phyloP scores from a whole-genome alignment of 202 grass and related monocot species.

The Hordeum pubiflorum region DNA sequence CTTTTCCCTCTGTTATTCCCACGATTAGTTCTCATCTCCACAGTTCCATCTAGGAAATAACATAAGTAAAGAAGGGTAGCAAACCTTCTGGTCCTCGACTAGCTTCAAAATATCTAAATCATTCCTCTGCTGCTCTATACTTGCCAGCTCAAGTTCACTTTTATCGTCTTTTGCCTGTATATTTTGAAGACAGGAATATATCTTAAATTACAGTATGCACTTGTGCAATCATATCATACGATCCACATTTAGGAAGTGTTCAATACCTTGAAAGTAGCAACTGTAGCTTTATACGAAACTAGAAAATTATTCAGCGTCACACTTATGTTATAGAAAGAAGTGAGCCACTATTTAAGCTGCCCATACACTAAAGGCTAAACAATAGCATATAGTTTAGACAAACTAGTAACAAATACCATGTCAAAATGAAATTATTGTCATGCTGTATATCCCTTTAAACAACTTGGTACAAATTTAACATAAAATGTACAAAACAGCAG shows the following conservation, averaged over 20 bases:
- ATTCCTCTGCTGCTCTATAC: constrained; percentile 73
- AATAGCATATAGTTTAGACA: not conserved
- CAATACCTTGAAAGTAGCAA: not conserved
- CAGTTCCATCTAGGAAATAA: constrained; percentile 8
- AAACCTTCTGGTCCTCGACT: constrained; percentile 87
- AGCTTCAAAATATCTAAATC: constrained; percentile 79
- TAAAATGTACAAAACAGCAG: constrained; percentile 11
- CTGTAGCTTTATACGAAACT: constrained; percentile 2
- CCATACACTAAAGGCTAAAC: not conserved
- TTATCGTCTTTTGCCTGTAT: constrained; percentile 66
- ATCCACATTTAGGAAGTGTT: not conserved
- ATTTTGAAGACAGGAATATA: not conserved
- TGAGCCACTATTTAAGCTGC: not conserved
- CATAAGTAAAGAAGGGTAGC: constrained; percentile 13
- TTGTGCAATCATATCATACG: constrained; percentile 1
- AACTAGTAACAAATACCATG: not conserved
- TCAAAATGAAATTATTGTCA: not conserved
- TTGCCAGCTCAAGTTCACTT: constrained; percentile 68
- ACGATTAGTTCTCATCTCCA: constrained; percentile 25
- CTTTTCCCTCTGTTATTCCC: constrained; percentile 77
- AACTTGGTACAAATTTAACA: not conserved
- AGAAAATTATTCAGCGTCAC: not conserved
- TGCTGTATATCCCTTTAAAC: constrained; percentile 11
- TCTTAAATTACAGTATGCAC: not conserved
- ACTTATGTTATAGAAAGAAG: constrained; percentile 13